Percentiles rank a stretch among this genome's conserved stretches.
Conservation (phyloP, 176 grass and related monocot genomes). For the Metroxylon sagu region DNA sequence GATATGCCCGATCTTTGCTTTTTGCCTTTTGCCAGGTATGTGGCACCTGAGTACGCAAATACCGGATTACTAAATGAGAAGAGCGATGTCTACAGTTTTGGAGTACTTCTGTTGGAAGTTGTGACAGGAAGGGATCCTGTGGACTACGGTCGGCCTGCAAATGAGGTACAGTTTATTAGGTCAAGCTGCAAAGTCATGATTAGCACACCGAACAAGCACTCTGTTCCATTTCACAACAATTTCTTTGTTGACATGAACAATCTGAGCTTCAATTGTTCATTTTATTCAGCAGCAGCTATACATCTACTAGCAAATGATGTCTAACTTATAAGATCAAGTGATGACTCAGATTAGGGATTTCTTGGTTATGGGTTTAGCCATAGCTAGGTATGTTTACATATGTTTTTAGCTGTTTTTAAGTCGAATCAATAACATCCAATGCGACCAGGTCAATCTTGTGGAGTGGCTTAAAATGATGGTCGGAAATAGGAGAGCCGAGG, state of each 20-base stretch:
- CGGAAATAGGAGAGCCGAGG: slow-evolving; percentile 56
- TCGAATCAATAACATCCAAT: not conserved
- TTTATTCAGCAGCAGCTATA: too few species aligned
- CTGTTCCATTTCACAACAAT: too few species aligned
- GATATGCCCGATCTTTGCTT: not conserved
- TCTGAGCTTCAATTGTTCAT: too few species aligned
- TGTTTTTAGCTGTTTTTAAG: too few species aligned
- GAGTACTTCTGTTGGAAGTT: slow-evolving; percentile 80
- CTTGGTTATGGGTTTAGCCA: too few species aligned
- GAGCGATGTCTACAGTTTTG: slow-evolving; percentile 98
- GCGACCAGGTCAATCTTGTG: slow-evolving; percentile 62
- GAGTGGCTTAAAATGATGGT: slow-evolving; percentile 92
- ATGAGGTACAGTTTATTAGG: slow-evolving; percentile 45
- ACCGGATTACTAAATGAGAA: slow-evolving; percentile 98
- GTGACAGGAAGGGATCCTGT: slow-evolving; percentile 92
- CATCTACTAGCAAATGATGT: too few species aligned
- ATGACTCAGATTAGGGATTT: too few species aligned
- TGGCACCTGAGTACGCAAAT: slow-evolving; percentile 96
- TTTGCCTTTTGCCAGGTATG: slow-evolving; percentile 60
- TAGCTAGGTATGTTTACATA: too few species aligned
- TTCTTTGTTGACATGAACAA: too few species aligned
- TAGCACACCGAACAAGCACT: not conserved
- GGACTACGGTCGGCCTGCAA: slow-evolving; percentile 66
- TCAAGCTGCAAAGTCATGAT: not conserved
- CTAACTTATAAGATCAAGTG: too few species aligned